Percentiles rank a stretch among this genome's conserved stretches.
phyloP scores from a whole-genome alignment of 2,329 filamentous ascomycete genomes.

The Cytospora schulzeri region DNA sequence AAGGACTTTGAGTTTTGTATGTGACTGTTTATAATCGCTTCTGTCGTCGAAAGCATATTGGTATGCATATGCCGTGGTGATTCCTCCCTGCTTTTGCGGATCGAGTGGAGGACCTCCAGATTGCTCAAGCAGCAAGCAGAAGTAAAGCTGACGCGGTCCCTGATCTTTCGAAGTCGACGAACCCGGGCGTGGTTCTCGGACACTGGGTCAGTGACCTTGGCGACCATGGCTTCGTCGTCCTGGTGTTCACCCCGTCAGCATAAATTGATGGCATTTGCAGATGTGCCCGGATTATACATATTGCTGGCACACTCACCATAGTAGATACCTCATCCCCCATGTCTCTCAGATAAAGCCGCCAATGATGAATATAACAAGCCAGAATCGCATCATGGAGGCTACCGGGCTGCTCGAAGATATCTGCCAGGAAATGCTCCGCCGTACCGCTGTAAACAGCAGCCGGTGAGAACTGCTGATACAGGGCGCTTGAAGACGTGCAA shows the following conservation, averaged over 20 bases:
- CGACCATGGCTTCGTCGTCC: constrained; percentile 20
- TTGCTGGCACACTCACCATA: constrained; percentile 8
- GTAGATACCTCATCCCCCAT: constrained; percentile 17
- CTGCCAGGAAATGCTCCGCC: neutral
- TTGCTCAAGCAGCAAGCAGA: constrained; percentile 23
- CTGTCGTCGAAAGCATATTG: neutral
- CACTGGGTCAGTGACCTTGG: constrained; percentile 9
- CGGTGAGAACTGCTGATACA: neutral
- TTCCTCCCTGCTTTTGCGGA: constrained; percentile 4
- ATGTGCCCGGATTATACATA: neutral
- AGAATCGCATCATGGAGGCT: constrained; percentile 22
- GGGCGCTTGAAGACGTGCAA: constrained; percentile 19
- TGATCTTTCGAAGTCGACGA: constrained; percentile 11
- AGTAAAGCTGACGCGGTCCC: constrained; percentile 15
- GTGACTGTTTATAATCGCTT: constrained; percentile 6
- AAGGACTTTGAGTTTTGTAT: constrained; percentile 17
- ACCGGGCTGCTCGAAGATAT: constrained; percentile 1
- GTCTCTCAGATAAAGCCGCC: constrained; percentile 25
- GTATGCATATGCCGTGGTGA: neutral
- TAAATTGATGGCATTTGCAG: neutral
- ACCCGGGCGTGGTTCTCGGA: neutral
- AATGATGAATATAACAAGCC: constrained; percentile 22
- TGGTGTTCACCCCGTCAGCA: neutral
- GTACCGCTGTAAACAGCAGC: neutral
- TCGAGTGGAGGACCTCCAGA: constrained; percentile 13